Evolutionary conservation across 495 filamentous ascomycete genomes (phyloP).

Genomic region (Penicillium mononematosum): DNA sequence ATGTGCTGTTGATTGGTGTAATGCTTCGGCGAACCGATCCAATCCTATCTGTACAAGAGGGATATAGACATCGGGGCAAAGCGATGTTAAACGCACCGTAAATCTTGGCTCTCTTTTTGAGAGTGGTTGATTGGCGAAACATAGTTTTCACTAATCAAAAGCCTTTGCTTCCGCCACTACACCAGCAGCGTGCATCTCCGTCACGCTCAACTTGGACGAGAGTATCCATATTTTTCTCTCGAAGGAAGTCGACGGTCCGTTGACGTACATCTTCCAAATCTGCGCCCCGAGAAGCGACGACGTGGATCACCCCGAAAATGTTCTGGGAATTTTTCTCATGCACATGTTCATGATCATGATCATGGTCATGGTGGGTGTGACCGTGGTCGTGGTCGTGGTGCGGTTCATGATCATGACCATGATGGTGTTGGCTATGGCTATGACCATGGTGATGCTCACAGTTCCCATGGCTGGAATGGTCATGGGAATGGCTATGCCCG

Average conservation of each 20-base stretch:
- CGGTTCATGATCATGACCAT: conserved; percentile 23
- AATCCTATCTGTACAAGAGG: conserved; percentile 15
- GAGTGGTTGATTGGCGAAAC: background rate
- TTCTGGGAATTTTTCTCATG: conserved; percentile 44
- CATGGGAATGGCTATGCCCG: conserved; percentile 31
- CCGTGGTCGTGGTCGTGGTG: conserved; percentile 18
- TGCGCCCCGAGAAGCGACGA: conserved; percentile 65
- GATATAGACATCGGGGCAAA: conserved; percentile 1
- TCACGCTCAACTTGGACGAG: conserved; percentile 76
- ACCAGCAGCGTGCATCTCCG: conserved; percentile 79
- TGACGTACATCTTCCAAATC: conserved; percentile 77
- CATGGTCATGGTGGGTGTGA: conserved; percentile 16
- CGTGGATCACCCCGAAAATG: conserved; percentile 76
- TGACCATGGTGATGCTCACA: conserved; percentile 29
- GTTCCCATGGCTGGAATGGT: conserved; percentile 23
- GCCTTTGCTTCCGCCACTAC: conserved; percentile 49
- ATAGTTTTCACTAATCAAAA: conserved; percentile 16
- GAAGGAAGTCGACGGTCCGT: conserved; percentile 57
- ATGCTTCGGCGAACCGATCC: conserved; percentile 5
- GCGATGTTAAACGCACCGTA: background rate
- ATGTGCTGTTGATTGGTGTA: conserved; percentile 12
- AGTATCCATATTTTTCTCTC: conserved; percentile 63
- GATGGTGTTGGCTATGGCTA: conserved; percentile 26
- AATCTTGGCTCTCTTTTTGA: background rate
- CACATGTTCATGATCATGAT: conserved; percentile 27